Percentiles rank a stretch among this genome's conserved stretches.
Conservation (phyloP, 495 filamentous ascomycete species). For the Annulohypoxylon nitens region DNA sequence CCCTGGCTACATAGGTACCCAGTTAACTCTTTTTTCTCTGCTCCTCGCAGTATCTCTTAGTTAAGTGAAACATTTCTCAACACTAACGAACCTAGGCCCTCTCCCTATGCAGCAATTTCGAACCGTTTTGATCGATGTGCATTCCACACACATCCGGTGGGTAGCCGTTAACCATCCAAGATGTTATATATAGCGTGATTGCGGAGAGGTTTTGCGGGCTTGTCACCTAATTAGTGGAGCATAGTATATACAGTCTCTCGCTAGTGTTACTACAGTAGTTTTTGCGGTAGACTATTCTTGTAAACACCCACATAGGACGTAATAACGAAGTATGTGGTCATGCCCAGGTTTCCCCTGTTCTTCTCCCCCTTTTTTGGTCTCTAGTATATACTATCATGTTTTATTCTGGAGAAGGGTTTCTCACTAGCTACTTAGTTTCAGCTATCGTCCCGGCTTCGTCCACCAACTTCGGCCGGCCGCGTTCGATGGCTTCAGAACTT, state of each 20-base stretch:
- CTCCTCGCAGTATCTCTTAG: neutral
- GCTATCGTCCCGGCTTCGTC: conserved; percentile 20
- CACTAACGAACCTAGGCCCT: conserved; percentile 22
- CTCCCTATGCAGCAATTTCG: conserved; percentile 25
- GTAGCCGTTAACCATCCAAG: conserved; percentile 9
- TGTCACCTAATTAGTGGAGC: conserved; percentile 33
- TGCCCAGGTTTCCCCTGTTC: conserved; percentile 1
- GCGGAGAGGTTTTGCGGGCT: conserved; percentile 30
- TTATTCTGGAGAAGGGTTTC: neutral
- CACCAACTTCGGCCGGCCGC: conserved; percentile 12
- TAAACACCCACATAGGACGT: conserved; percentile 34
- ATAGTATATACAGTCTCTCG: conserved; percentile 17
- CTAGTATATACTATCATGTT: neutral
- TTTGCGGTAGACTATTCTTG: conserved; percentile 39
- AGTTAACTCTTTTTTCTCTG: no score
- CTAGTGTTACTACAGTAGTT: conserved; percentile 36
- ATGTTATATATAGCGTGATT: conserved; percentile 38
- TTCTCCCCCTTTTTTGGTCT: conserved; percentile 16
- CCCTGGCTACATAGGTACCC: neutral
- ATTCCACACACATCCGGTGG: conserved; percentile 38
- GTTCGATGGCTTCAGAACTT: conserved; percentile 19
- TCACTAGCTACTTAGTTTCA: conserved; percentile 13
- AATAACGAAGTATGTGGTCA: conserved; percentile 34
- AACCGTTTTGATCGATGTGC: conserved; percentile 40
- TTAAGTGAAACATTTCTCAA: conserved; percentile 18